Evolutionary conservation across 2,329 filamentous ascomycete species (phyloP), one percentile per base, ranked within the genome.

Genomic region (Cladophialophora carrionii): DNA sequence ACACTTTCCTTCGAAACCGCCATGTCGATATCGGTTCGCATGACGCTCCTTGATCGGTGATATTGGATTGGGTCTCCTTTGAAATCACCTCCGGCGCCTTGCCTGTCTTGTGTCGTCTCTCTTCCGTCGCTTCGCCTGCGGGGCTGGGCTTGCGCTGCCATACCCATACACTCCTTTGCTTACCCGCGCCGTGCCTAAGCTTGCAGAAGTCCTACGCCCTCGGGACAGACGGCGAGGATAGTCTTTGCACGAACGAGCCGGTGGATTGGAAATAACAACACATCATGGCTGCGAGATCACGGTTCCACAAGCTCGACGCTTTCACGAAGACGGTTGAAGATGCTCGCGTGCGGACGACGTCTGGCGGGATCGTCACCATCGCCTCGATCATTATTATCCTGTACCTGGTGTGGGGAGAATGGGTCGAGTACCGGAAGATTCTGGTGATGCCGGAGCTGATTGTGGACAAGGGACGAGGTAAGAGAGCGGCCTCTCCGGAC

Each of bases 261-360:
- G 37, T 8, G n/a, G 17, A 43, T 17, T 20, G 37, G 37, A 7
- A 8, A n/a, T 43, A 43, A 20, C n/a, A 43, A n/a, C 37, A 43
- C 69, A 72, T 70, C 49, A 98, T 98, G 95, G 84, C 93, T 71
- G 81, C 89, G 75, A 96, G 96, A 83, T 96, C 92, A 72, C 89
- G 95, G 78, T 97, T 99, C 77, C 96, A 91, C 66, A 89, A 90
- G 86, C 91, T 99, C 70, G 95, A 99, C 80, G 95, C 95, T 84
- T 99, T 99, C 78, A 96, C 94, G 58, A 99, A 99, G 81, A 99
- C 95, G 12, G 95, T 99, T 72, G 95, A 99, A 78, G 95, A 99
- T 87, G 95, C 96, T 71, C 88, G 95, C 73, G 88, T 99, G 76
- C 90, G 96, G 74, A 99, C 95, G 34, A 97, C 93, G 6, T 96